phyloP scores from a whole-genome alignment of 2,329 filamentous ascomycete species.

The Paracoccidioides brasiliensis region DNA sequence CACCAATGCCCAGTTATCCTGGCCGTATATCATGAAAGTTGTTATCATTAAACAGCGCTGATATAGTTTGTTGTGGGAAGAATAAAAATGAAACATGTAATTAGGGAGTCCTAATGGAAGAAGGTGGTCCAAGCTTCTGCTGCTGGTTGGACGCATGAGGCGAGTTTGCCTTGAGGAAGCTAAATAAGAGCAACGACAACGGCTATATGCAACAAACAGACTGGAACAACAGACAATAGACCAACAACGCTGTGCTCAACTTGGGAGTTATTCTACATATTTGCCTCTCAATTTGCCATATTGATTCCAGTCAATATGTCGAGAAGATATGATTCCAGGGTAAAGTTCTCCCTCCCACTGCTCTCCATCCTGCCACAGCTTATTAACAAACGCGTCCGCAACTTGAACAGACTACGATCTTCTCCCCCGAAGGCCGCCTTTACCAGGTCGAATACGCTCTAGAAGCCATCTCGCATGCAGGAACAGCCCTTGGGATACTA shows the following conservation, averaged over 20 bases:
- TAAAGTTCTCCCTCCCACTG: slow-evolving; percentile 37
- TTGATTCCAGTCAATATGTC: slow-evolving; percentile 53
- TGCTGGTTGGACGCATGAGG: slow-evolving; percentile 11
- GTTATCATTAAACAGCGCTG: neutral
- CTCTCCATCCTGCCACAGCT: slow-evolving; percentile 10
- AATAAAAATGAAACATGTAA: neutral
- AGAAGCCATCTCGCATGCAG: slow-evolving; percentile 96
- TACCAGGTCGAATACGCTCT: slow-evolving; percentile 99
- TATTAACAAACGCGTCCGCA: slow-evolving; percentile 8
- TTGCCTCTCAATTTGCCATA: neutral
- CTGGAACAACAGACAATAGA: neutral
- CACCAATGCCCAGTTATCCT: neutral
- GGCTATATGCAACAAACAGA: neutral
- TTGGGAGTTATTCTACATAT: neutral
- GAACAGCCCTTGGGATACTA: slow-evolving; percentile 89
- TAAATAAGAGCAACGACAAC: neutral
- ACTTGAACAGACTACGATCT: slow-evolving; percentile 76
- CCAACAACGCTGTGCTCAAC: neutral
- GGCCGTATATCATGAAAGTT: neutral
- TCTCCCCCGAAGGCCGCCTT: slow-evolving; percentile 94
- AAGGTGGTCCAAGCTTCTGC: slow-evolving; percentile 10
- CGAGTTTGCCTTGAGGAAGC: slow-evolving; percentile 13
- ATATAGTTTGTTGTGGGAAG: neutral
- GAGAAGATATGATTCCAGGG: slow-evolving; percentile 92
- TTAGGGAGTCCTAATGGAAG: neutral